Evolutionary conservation across 192 early-diverging fungal genomes (phyloP), one percentile per base, ranked within the genome.

Genomic region (Coemansia reversa): DNA sequence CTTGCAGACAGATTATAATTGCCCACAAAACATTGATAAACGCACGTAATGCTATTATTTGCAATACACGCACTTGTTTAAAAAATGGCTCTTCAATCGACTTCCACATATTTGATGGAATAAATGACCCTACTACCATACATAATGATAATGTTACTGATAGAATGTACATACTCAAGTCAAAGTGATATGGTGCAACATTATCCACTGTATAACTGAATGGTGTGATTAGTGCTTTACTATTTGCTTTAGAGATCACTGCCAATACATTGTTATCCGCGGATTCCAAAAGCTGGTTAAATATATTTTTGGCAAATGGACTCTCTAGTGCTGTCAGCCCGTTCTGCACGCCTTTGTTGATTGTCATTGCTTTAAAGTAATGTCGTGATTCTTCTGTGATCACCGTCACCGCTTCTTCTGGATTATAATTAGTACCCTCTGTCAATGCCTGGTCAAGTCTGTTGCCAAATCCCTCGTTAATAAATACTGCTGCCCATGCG

Each of bases 71-170:
- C 18, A 76, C 66, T 16, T 75, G 69, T 57, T 73, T 72, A 60
- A 57, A 81, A 42, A 81, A 76, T 32, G 74, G 74, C 70, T 72
- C 70, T 57, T 76, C 73, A 51, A 81, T 76, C 0, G 74, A 66
- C 57, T 81, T 81, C 79, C 79, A 81, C 79, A 81, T 76, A 45
- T 81, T 81, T 8, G 79, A 81, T 24, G 79, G 79, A 23, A 81
- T 76, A 45, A 81, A 81, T 47, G 63, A 58, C 7, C 77, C 77
- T 11, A 63, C 62, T 1, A 76, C 79, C 74, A 81, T 75, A 49
- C 74, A 65, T 20, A 81, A 48, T 4, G 79, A 81, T 53, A 81
- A 39, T 9, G 74, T 73, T 7, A 81, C 70, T 1, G 74, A 73
- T 24, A 81, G 52, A 23, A 81, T 65, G 53, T 76, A 81, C 70